Evolutionary conservation across 768 basidiomycete species (phyloP).

Genomic region (Butyriboletus loyo): DNA sequence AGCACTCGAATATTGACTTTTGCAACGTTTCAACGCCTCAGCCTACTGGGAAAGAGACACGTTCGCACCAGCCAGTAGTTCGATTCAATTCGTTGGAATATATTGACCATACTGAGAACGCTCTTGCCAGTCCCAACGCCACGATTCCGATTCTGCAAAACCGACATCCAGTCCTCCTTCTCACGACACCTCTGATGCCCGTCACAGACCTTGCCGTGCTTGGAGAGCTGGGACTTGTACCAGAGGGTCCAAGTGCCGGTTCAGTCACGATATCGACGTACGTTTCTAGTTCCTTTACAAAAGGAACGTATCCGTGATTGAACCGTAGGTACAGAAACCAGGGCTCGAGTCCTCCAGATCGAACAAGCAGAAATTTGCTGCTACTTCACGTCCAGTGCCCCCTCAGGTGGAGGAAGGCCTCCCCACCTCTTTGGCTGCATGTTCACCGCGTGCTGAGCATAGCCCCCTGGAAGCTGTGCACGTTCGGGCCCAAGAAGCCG

Average conservation of each 20-base stretch:
- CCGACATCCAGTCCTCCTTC: background rate
- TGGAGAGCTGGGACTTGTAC: conserved; percentile 40
- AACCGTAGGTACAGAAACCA: conserved; percentile 8
- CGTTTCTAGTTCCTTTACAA: background rate
- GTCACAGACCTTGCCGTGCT: conserved; percentile 24
- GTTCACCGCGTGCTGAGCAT: background rate
- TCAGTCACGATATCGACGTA: conserved; percentile 34
- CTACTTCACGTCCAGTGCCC: background rate
- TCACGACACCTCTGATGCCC: conserved; percentile 11
- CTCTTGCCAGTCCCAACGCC: background rate
- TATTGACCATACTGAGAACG: background rate
- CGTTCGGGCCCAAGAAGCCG: conserved; percentile 7
- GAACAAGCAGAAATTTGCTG: background rate
- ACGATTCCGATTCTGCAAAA: background rate
- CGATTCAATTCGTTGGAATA: background rate
- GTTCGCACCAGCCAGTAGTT: background rate
- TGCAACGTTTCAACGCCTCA: background rate
- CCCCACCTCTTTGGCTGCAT: background rate
- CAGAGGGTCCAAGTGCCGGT: conserved; percentile 36
- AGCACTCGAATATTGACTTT: background rate
- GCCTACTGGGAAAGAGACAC: background rate
- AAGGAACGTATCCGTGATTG: background rate
- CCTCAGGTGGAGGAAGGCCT: background rate
- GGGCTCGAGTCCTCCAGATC: background rate
- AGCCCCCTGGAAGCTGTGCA: background rate